Evolutionary conservation across 768 basidiomycete species (phyloP).

Genomic region (Rubroboletus pulcherrimus): DNA sequence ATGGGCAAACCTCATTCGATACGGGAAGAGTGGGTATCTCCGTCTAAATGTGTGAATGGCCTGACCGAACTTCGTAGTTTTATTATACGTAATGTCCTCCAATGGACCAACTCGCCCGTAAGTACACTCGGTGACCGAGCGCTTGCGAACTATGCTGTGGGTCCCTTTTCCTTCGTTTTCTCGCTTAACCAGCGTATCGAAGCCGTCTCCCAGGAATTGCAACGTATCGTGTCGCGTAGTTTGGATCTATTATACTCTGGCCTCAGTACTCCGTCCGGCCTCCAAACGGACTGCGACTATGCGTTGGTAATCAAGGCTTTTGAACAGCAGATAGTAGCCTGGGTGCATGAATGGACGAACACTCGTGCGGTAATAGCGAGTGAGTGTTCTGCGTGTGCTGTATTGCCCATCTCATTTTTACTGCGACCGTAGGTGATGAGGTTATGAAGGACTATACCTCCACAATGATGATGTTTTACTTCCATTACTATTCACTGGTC

Average conservation of each 20-base stretch:
- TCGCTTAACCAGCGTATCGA: background rate
- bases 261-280: conserved; percentile 72
- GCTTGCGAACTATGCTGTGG: conserved; percentile 73
- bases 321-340: conserved; percentile 68
- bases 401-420: conserved; percentile 1
- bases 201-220: conserved; percentile 56
- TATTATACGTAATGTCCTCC: conserved; percentile 77
- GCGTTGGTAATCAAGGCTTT: conserved; percentile 79
- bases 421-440: conserved; percentile 23
- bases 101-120: conserved; percentile 70
- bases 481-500: conserved; percentile 81
- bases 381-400: conserved; percentile 8
- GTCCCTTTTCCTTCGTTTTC: conserved; percentile 19
- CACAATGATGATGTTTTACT: conserved; percentile 62
- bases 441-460: conserved; percentile 24
- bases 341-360: conserved; percentile 52
- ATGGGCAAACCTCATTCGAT: conserved; percentile 96
- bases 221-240: conserved; percentile 84
- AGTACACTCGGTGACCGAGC: conserved; percentile 62
- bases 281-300: conserved; percentile 84
- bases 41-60: background rate
- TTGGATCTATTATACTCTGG: conserved; percentile 89
- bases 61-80: conserved; percentile 44
- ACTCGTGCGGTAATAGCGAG: conserved; percentile 14
- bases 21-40: conserved; percentile 77